Percentiles rank a stretch among this genome's conserved stretches.
Evolutionary conservation across 257 asterid species (phyloP).

Genomic region (Solanum chilense): DNA sequence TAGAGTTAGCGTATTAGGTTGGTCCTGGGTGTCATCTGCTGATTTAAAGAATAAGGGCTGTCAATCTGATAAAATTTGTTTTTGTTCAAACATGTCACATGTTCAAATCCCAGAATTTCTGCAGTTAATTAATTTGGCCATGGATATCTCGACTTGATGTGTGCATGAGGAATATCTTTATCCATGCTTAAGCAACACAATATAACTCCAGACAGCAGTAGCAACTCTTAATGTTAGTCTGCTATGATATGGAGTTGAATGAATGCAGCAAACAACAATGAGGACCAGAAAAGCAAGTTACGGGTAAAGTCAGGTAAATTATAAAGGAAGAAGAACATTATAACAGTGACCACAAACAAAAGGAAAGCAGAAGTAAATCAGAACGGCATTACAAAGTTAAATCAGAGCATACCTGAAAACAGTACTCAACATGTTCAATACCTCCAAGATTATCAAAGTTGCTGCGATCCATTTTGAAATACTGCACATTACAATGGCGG

Average conservation of each 20-base stretch:
- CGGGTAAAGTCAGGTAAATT: background rate
- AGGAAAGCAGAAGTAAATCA: background rate
- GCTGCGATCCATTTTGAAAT: conserved; percentile 86
- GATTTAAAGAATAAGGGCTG: background rate
- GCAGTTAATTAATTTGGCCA: background rate
- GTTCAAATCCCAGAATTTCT: background rate
- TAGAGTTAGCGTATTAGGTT: background rate
- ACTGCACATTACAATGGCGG: conserved; percentile 34
- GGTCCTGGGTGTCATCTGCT: background rate
- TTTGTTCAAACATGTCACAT: background rate
- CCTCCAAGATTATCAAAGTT: conserved; percentile 70
- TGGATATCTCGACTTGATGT: background rate
- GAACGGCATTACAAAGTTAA: background rate
- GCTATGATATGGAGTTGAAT: background rate
- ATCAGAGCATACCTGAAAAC: conserved; percentile 62
- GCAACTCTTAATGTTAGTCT: background rate
- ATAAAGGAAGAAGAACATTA: background rate
- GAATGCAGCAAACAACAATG: background rate
- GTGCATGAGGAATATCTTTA: background rate
- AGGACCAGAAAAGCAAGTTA: background rate
- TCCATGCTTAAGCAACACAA: background rate
- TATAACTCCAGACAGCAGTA: background rate
- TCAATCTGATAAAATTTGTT: background rate
- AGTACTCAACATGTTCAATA: conserved; percentile 71
- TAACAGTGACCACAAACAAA: background rate